These are phyloP conservation scores for Bremia lactucae DNA, from an alignment of 352 stramenopile species.

Conservation along the genomic window DNA sequence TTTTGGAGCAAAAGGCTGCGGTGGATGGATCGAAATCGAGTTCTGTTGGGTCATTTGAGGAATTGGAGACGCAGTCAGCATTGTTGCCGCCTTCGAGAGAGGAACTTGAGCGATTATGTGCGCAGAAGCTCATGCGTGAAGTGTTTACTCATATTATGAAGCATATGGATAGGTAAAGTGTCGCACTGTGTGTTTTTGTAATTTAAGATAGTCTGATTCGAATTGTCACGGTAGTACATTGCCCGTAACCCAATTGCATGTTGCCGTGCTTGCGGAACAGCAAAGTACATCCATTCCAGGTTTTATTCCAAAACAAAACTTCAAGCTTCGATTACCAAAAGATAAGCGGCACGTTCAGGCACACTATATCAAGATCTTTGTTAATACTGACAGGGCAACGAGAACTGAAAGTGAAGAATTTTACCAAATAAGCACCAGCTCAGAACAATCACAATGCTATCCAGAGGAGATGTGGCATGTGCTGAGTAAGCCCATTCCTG, in stretches of 20 bases:
- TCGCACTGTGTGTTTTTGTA: neutral
- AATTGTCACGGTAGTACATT: slow-evolving; percentile 21
- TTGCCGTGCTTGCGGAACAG: slow-evolving; percentile 34
- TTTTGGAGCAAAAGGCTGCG: slow-evolving; percentile 5
- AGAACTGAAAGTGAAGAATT: too few relatives aligned
- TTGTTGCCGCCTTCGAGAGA: slow-evolving; percentile 10
- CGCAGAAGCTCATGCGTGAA: slow-evolving; percentile 51
- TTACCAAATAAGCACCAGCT: neutral
- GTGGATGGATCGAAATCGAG: neutral
- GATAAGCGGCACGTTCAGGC: slow-evolving; percentile 12
- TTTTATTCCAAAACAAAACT: slow-evolving; percentile 52
- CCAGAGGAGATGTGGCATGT: slow-evolving; percentile 33
- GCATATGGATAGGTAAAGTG: slow-evolving; percentile 27
- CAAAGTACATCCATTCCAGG: slow-evolving; percentile 21
- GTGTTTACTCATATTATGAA: slow-evolving; percentile 27
- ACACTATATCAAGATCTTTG: slow-evolving; percentile 16
- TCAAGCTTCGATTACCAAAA: slow-evolving; percentile 44
- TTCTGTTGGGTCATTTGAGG: slow-evolving; percentile 2
- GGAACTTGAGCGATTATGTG: slow-evolving; percentile 33
- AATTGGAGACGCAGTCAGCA: neutral
- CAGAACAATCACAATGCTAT: slow-evolving; percentile 1
- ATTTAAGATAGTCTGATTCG: neutral
- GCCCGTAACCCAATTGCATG: slow-evolving; percentile 36
- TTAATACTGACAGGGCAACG: slow-evolving; percentile 3
- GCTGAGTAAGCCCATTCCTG: slow-evolving; percentile 29